phyloP scores from a whole-genome alignment of 2,329 filamentous ascomycete genomes.

The Polytolypa hystricis region DNA sequence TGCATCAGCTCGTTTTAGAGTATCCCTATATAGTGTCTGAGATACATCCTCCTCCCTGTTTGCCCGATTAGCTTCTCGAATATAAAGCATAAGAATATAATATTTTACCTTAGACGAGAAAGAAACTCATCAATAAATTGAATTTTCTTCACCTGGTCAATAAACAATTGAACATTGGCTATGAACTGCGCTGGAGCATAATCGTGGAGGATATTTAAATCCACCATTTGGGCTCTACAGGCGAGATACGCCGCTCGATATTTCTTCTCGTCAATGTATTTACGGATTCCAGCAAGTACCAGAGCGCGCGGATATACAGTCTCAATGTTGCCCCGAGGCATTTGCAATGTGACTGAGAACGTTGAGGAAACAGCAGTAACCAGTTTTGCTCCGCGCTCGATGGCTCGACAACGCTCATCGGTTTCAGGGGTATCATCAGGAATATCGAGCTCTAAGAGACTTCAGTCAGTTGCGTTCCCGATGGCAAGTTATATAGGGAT shows the following conservation, averaged over 20 bases:
- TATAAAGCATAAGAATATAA: no score
- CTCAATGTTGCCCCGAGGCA: slow-evolving; percentile 91
- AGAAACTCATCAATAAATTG: slow-evolving; percentile 84
- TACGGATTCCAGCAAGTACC: slow-evolving; percentile 79
- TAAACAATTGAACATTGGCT: slow-evolving; percentile 59
- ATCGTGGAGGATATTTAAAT: slow-evolving; percentile 96
- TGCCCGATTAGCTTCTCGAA: slow-evolving; percentile 21
- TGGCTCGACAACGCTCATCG: slow-evolving; percentile 82
- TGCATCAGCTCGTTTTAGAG: slow-evolving; percentile 42
- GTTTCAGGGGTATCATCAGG: slow-evolving; percentile 80
- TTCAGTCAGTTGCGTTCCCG: slow-evolving; percentile 13
- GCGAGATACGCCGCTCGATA: slow-evolving; percentile 77
- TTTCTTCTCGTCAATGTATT: slow-evolving; percentile 65
- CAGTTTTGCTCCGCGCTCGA: slow-evolving; percentile 78
- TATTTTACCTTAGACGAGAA: slow-evolving; percentile 68
- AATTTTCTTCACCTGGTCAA: slow-evolving; percentile 72
- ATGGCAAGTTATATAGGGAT: not conserved
- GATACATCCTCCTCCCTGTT: slow-evolving; percentile 76
- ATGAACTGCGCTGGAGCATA: slow-evolving; percentile 83
- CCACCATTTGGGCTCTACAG: slow-evolving; percentile 85
- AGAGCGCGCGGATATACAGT: slow-evolving; percentile 89
- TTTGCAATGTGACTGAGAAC: slow-evolving; percentile 79
- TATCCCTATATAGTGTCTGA: slow-evolving; percentile 87
- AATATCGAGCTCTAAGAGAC: slow-evolving; percentile 59
- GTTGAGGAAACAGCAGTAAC: slow-evolving; percentile 82